Evolutionary conservation across 495 filamentous ascomycete genomes (phyloP).

Genomic region (Daldinia decipiens): DNA sequence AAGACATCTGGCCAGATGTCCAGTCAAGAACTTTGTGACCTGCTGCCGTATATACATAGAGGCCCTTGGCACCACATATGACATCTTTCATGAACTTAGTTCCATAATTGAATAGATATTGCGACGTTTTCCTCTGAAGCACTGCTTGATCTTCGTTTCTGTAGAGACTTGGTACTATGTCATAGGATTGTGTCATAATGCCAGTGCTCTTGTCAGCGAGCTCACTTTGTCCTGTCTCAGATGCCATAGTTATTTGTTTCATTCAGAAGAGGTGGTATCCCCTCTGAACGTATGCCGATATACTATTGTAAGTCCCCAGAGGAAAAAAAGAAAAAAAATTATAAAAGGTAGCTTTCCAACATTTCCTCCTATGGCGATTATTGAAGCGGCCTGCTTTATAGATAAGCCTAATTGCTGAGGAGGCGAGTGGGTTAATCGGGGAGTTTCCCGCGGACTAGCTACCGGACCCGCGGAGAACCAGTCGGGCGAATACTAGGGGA

Average conservation of each 20-base stretch:
- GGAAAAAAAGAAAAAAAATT: background rate
- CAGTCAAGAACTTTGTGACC: conserved; percentile 60
- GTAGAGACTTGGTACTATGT: background rate
- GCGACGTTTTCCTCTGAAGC: conserved; percentile 31
- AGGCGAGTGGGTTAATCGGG: background rate
- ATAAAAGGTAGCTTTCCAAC: background rate
- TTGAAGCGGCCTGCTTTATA: background rate
- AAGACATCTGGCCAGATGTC: conserved; percentile 68
- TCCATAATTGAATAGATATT: conserved; percentile 45
- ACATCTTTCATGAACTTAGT: conserved; percentile 43
- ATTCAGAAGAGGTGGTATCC: too few relatives aligned
- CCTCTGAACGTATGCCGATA: background rate
- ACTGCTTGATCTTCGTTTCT: background rate
- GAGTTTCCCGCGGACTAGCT: background rate
- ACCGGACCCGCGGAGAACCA: background rate
- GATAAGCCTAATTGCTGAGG: background rate
- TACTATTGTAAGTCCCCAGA: background rate
- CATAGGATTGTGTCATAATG: background rate
- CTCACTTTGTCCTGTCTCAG: background rate
- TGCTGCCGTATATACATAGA: conserved; percentile 27
- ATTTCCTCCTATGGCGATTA: background rate
- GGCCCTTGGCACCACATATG: conserved; percentile 36
- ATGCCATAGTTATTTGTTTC: background rate
- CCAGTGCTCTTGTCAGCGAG: background rate
- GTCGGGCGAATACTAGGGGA: too few relatives aligned